Evolutionary conservation across 768 basidiomycete species (phyloP).

Genomic region (Rossbeevera mucosa): DNA sequence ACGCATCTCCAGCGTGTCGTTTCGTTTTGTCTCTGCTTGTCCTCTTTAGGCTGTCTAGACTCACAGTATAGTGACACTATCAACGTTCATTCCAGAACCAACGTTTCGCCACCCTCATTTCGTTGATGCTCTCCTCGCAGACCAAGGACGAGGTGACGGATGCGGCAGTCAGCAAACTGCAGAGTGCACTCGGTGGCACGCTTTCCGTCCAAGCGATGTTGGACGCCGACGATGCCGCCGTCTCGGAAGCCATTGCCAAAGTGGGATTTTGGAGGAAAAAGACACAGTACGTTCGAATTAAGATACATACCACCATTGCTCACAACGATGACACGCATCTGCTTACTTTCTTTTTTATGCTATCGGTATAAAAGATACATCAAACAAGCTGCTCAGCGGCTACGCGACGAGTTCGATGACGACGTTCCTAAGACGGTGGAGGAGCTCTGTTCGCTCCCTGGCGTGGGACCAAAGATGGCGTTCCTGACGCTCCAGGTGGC

Average conservation of each 20-base stretch:
- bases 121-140: conserved; percentile 93
- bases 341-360: not conserved
- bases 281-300: conserved; percentile 50
- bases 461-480: conserved; percentile 97
- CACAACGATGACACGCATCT: not conserved
- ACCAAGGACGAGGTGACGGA: conserved; percentile 91
- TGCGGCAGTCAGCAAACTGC: conserved; percentile 71
- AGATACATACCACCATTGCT: not conserved
- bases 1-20: not conserved
- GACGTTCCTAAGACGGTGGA: conserved; percentile 90
- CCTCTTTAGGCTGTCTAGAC: not conserved
- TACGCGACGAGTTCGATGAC: conserved; percentile 68
- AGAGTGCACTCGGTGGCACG: conserved; percentile 70
- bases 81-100: conserved; percentile 48
- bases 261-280: conserved; percentile 93
- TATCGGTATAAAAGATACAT: conserved; percentile 50
- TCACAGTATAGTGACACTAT: too few species aligned
- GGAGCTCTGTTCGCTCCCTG: conserved; percentile 80
- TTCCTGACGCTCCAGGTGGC: conserved; percentile 80
- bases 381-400: conserved; percentile 62
- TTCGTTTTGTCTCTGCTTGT: not conserved
- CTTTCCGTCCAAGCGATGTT: conserved; percentile 70
- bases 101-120: conserved; percentile 81
- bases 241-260: conserved; percentile 76
- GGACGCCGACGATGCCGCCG: conserved; percentile 52